Conservation (phyloP, 2,329 filamentous ascomycete species). For the Penicillium sp. region DNA sequence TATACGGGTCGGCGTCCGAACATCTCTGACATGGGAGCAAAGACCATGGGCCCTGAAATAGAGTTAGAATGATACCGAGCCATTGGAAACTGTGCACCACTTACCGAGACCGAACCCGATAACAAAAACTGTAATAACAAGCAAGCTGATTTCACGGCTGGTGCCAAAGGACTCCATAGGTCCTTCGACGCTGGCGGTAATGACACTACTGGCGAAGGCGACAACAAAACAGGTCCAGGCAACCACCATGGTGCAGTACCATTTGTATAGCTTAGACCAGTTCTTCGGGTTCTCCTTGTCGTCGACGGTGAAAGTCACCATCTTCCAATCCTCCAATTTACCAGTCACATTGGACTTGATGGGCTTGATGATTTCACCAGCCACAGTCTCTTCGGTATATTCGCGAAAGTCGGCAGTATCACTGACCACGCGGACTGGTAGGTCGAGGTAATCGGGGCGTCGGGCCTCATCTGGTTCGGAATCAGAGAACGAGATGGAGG, state of each 20-base stretch:
- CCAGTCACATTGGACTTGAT: constrained; percentile 54
- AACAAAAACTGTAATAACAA: constrained; percentile 73
- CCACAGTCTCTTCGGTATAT: constrained; percentile 60
- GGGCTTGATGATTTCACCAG: constrained; percentile 59
- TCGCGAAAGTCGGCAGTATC: constrained; percentile 61
- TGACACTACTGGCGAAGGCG: constrained; percentile 66
- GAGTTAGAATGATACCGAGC: constrained; percentile 12
- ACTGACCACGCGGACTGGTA: constrained; percentile 64
- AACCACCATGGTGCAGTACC: constrained; percentile 83
- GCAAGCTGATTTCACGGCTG: constrained; percentile 66
- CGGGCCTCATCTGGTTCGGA: constrained; percentile 2
- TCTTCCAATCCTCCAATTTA: constrained; percentile 53
- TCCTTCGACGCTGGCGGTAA: constrained; percentile 70
- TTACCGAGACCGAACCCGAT: constrained; percentile 73
- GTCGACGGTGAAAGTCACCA: constrained; percentile 66
- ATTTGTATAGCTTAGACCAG: constrained; percentile 73
- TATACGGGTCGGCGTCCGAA: constrained; percentile 70
- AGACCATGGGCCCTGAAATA: constrained; percentile 64
- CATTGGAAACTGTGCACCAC: constrained; percentile 3
- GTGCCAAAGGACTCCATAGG: constrained; percentile 63
- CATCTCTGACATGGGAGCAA: constrained; percentile 74
- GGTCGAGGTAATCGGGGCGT: constrained; percentile 49
- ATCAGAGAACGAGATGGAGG: constrained; percentile 19
- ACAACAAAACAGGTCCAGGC: constrained; percentile 72
- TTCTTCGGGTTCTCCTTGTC: constrained; percentile 82